Percentiles rank a stretch among this genome's conserved stretches.
These are phyloP conservation scores for Suillus bovinus DNA, from an alignment of 768 basidiomycete species.

Conservation along the genomic window DNA sequence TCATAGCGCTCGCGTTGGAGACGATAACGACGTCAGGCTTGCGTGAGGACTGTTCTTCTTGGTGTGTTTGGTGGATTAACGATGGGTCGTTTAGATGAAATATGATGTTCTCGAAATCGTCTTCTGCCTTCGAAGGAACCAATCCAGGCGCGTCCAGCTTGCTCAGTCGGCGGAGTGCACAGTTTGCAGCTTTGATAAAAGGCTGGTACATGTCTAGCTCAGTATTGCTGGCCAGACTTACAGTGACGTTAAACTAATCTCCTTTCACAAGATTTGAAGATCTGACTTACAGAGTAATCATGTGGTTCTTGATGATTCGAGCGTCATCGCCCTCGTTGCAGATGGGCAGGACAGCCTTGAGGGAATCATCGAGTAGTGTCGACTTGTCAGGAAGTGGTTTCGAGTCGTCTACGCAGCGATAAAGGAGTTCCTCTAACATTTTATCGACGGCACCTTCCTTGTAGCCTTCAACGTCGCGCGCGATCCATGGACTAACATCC, in stretches of 20 bases:
- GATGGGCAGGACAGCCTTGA: slow-evolving; percentile 3
- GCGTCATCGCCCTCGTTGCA: background rate
- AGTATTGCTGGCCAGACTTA: no score
- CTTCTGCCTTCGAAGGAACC: background rate
- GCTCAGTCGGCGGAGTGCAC: background rate
- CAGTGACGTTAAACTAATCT: background rate
- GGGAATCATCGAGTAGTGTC: background rate
- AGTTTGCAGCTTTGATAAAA: background rate
- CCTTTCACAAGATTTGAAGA: background rate
- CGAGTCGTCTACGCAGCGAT: background rate
- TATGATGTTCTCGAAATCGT: background rate
- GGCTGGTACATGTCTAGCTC: no score
- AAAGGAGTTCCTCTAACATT: slow-evolving; percentile 6
- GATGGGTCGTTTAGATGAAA: slow-evolving; percentile 4
- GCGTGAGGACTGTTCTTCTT: background rate
- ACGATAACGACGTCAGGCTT: slow-evolving; percentile 1
- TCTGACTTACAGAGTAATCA: background rate
- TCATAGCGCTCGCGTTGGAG: background rate
- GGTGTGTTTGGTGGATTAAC: slow-evolving; percentile 1
- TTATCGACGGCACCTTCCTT: background rate
- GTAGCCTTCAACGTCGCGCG: background rate
- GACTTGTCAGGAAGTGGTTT: background rate
- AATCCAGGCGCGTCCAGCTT: background rate
- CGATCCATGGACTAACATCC: background rate
- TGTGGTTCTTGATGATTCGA: background rate